These are phyloP conservation scores for Boletus reticuloceps DNA, from an alignment of 768 basidiomycete species.

Conservation along the genomic window DNA sequence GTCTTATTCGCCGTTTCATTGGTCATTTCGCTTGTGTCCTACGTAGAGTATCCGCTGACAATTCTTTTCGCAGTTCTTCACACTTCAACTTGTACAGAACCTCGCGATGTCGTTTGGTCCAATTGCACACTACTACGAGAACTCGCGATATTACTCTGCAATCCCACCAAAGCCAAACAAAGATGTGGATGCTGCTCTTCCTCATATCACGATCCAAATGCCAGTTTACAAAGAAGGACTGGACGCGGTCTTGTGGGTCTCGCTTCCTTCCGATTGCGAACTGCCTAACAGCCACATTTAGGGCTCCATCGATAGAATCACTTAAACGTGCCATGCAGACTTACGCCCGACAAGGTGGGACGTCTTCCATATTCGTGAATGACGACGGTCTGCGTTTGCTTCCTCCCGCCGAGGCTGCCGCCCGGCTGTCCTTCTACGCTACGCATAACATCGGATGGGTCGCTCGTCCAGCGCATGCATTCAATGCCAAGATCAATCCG, in stretches of 20 bases:
- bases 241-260: conserved; percentile 48
- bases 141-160: conserved; percentile 55
- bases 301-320: conserved; percentile 49
- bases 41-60: not conserved
- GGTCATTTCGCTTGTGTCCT: conserved; percentile 21
- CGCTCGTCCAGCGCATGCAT: conserved; percentile 51
- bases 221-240: conserved; percentile 58
- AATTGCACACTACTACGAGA: conserved; percentile 48
- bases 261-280: not conserved
- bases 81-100: conserved; percentile 40
- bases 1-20: conserved; percentile 47
- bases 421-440: conserved; percentile 52
- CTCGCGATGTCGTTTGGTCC: conserved; percentile 46
- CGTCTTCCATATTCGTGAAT: conserved; percentile 55
- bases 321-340: conserved; percentile 61
- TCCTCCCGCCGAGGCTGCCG: conserved; percentile 42
- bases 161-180: conserved; percentile 41
- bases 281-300: conserved; percentile 4
- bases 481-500: conserved; percentile 43
- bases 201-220: conserved; percentile 54
- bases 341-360: conserved; percentile 65
- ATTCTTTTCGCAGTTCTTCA: conserved; percentile 35
- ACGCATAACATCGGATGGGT: conserved; percentile 59
- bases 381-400: conserved; percentile 61
- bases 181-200: conserved; percentile 41